These are phyloP conservation scores for Chaetomium strumarium DNA, from an alignment of 2,329 filamentous ascomycete species.

Conservation along the genomic window DNA sequence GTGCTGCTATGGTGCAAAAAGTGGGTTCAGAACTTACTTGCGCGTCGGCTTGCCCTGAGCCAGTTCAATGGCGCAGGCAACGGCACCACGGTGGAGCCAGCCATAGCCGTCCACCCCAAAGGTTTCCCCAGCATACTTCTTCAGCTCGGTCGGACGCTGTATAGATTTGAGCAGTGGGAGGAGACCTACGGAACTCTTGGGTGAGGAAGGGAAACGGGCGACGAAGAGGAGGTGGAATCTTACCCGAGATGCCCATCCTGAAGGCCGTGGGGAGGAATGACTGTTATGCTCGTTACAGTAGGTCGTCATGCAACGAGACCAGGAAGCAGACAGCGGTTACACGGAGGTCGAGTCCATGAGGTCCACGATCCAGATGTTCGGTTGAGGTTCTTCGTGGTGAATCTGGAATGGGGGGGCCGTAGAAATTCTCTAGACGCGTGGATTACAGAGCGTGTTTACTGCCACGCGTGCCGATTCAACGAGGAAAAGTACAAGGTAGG, in stretches of 20 bases:
- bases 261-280: neutral
- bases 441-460: conserved; percentile 1
- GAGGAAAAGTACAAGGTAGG: neutral
- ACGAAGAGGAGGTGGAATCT: neutral
- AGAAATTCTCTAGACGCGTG: conserved; percentile 5
- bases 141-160: conserved; percentile 79
- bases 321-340: neutral
- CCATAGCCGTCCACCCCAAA: conserved; percentile 96
- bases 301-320: neutral
- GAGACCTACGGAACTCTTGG: conserved; percentile 43
- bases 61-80: conserved; percentile 84
- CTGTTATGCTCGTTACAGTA: neutral
- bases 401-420: neutral
- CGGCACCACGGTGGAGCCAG: conserved; percentile 92
- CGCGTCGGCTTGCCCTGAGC: conserved; percentile 82
- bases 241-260: conserved; percentile 27
- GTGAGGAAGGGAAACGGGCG: neutral
- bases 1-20: conserved; percentile 5
- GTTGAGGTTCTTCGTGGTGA: neutral
- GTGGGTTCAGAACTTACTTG: conserved; percentile 54
- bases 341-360: conserved; percentile 14
- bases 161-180: conserved; percentile 93
- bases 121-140: conserved; percentile 80
- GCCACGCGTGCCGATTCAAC: conserved; percentile 7
- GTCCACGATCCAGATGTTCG: neutral